These are phyloP conservation scores for Viola pubescens DNA, from an alignment of 441 rosid species.

Conservation along the genomic window DNA sequence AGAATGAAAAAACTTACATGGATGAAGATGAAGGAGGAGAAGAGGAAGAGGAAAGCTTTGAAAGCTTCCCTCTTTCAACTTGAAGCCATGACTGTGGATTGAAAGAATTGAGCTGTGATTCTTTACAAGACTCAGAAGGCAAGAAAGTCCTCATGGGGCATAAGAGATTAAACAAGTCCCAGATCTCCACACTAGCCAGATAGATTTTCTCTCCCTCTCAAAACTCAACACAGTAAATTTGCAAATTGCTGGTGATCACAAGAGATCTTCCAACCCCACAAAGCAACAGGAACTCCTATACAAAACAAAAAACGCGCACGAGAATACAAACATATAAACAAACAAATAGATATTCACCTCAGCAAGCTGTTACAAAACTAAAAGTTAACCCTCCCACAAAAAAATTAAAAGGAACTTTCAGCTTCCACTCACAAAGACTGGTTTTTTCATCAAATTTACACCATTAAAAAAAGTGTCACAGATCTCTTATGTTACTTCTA, in stretches of 20 bases:
- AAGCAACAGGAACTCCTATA: constrained; percentile 23
- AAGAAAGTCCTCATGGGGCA: constrained; percentile 86
- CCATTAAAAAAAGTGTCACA: no score
- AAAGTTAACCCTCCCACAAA: no score
- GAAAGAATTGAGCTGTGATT: constrained; percentile 60
- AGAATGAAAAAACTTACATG: constrained; percentile 43
- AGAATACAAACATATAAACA: constrained; percentile 13
- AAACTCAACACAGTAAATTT: neutral
- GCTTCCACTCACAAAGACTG: no score
- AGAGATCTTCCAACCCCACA: constrained; percentile 22
- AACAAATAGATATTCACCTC: no score
- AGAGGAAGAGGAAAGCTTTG: constrained; percentile 43
- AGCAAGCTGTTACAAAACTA: no score
- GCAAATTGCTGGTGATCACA: constrained; percentile 20
- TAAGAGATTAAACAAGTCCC: constrained; percentile 77
- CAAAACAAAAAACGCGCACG: constrained; percentile 12
- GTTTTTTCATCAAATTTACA: no score
- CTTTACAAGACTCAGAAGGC: constrained; percentile 83
- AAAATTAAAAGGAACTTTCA: no score
- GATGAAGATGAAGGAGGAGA: constrained; percentile 53
- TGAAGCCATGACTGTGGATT: constrained; percentile 99
- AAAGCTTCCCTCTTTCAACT: constrained; percentile 90
- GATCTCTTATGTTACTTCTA: neutral
- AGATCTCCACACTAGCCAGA: constrained; percentile 90
- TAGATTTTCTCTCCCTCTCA: constrained; percentile 12